Base-by-base conservation (phyloP, 805 yeast genomes). In the Candida pini region DNA sequence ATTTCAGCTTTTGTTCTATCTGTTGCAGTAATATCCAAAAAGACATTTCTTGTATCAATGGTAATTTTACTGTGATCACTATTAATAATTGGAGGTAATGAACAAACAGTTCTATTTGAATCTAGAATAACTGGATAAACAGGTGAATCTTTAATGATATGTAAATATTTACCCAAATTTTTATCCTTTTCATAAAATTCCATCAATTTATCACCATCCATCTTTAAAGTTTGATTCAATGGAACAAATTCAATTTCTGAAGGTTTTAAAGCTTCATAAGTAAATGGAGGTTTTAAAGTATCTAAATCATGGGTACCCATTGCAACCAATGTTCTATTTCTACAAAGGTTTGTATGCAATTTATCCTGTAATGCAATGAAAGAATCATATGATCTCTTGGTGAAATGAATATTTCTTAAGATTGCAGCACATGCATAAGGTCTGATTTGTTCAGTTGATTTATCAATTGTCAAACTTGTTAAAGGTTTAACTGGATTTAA, bases 291-390 rank as follows among this genome's bases (percentile, higher is more conserved):
- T 18, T 73, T 58, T 47, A 90, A 64, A 31, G 82, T 76, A 59
- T 86, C 95, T 43, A 81, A 70, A 62, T 92, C 97, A 56, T 92
- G 99, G 35, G 99, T 92, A 53, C 99, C 99, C 73, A 90, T 88
- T 33, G 98, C 97, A 37, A 92, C 98, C 49, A 92, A 73, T 22
- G 96, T 81, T 73, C 99, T 85, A 64, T 90, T 85, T 70, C 99
- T 90, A 64, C 98, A 90, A 54, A 92, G 68, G 61, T 92, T 92
- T 43, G 94, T 69, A 66, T 92, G 99, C 48, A 92, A 71, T 63
- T 92, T 92, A 62, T 92, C 99, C 66, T 92, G 99, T 51, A 92
- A 69, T 19, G 95, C 82, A 53, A 92, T 90, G 70, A 92, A 92
- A 5, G 97, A 89, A 40, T 88, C 94, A 60, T 94, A 92, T 12